Evolutionary conservation across 805 yeast genomes (phyloP).

Genomic region (Starmera dryadoides): DNA sequence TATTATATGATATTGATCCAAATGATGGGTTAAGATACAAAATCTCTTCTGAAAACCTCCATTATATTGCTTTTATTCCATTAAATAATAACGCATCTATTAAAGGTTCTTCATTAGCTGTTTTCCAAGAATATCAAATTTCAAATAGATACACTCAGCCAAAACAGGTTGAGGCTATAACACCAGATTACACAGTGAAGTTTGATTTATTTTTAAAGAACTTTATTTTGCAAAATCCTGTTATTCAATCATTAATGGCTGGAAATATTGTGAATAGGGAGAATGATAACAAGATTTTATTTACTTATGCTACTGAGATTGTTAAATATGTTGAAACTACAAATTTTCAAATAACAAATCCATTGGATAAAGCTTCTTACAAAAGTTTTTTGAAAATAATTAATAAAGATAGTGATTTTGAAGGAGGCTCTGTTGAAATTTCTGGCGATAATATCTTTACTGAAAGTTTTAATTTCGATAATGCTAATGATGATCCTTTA

Average conservation of each 20-base stretch:
- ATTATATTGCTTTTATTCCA: constrained; percentile 12
- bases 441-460: constrained; percentile 5
- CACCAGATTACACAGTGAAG: not conserved
- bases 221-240: constrained; percentile 1
- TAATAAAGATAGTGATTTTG: not conserved
- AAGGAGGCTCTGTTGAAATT: constrained; percentile 1
- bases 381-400: constrained; percentile 2
- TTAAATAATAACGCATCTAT: not conserved
- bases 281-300: constrained; percentile 10
- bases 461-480: constrained; percentile 12
- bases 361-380: constrained; percentile 10
- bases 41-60: constrained; percentile 15
- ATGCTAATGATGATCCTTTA: constrained; percentile 4
- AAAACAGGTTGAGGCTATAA: not conserved
- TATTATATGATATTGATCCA: constrained; percentile 14
- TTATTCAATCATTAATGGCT: constrained; percentile 3
- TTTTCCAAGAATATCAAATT: constrained; percentile 14
- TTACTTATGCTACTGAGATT: constrained; percentile 8
- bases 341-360: constrained; percentile 3
- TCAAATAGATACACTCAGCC: constrained; percentile 2
- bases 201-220: constrained; percentile 8
- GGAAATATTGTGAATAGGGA: constrained; percentile 13
- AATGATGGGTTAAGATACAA: constrained; percentile 14
- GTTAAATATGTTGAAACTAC: constrained; percentile 8
- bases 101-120: constrained; percentile 12